These are phyloP conservation scores for Baorangia bicolor DNA, from an alignment of 768 basidiomycete species.

Conservation along the genomic window DNA sequence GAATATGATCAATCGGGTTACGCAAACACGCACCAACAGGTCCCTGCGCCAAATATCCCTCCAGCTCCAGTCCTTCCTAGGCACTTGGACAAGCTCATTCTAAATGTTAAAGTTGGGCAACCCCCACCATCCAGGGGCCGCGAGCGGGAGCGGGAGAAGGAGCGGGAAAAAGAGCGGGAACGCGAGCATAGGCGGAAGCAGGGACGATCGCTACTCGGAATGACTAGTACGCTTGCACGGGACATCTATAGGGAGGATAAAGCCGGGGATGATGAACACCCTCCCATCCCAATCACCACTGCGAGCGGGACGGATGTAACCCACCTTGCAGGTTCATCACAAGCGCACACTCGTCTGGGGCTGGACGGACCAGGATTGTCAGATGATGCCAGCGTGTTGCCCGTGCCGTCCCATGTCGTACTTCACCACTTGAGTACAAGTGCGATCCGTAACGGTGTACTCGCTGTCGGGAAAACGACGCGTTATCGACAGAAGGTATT, in stretches of 20 bases:
- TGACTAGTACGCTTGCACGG: conserved; percentile 35
- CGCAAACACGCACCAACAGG: conserved; percentile 36
- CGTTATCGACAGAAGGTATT: conserved; percentile 87
- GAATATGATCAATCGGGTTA: conserved; percentile 35
- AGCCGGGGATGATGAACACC: conserved; percentile 20
- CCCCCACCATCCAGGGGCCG: conserved; percentile 34
- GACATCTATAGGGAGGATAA: conserved; percentile 27
- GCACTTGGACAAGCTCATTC: conserved; percentile 90
- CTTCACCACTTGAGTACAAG: conserved; percentile 94
- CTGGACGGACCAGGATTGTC: conserved; percentile 47
- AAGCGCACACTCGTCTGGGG: conserved; percentile 32
- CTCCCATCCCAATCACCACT: conserved; percentile 36
- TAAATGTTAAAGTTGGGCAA: conserved; percentile 54
- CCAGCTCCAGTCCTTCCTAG: conserved; percentile 86
- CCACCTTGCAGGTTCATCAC: conserved; percentile 26
- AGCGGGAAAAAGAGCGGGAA: conserved; percentile 35
- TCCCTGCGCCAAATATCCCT: conserved; percentile 77
- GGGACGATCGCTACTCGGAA: conserved; percentile 34
- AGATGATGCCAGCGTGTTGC: conserved; percentile 88
- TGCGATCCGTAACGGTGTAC: conserved; percentile 89
- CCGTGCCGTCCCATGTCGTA: conserved; percentile 92
- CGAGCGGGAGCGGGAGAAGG: conserved; percentile 37
- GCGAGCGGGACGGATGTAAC: conserved; percentile 41
- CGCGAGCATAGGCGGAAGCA: conserved; percentile 32
- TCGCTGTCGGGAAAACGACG: conserved; percentile 90